A percentile compares a stretch with the other conserved stretches of the same genome.
phyloP scores from a whole-genome alignment of 2,329 filamentous ascomycete genomes.

The Lasiodiplodia sp. region DNA sequence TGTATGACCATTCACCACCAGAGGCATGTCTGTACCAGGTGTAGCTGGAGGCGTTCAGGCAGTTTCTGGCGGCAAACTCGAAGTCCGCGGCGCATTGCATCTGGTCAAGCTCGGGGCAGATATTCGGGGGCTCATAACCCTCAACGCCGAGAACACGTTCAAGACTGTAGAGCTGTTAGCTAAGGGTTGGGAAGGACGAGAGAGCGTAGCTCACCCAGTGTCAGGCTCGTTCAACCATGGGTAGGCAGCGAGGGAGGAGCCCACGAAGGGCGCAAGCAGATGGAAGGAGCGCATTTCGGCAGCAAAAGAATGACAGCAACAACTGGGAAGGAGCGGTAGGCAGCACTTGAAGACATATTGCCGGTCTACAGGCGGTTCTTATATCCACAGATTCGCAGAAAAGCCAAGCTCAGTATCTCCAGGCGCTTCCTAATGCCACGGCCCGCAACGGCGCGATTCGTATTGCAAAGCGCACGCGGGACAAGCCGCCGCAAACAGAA shows the following conservation, averaged over 20 bases:
- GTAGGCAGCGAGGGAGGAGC: conserved; percentile 41
- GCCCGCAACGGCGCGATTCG: neutral
- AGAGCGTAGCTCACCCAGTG: conserved; percentile 35
- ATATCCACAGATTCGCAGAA: neutral
- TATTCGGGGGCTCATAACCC: conserved; percentile 35
- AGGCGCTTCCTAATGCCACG: neutral
- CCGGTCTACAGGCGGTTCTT: conserved; percentile 4
- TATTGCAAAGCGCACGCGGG: conserved; percentile 10
- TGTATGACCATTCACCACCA: conserved; percentile 62
- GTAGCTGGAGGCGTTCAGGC: conserved; percentile 57
- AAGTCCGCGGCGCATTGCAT: conserved; percentile 63
- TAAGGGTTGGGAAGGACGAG: neutral
- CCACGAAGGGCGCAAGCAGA: conserved; percentile 2
- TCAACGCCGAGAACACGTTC: conserved; percentile 33
- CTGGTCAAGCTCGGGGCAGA: conserved; percentile 53
- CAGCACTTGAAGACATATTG: neutral
- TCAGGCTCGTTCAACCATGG: conserved; percentile 46
- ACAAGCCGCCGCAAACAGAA: neutral
- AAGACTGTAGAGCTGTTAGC: neutral
- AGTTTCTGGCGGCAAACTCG: conserved; percentile 59
- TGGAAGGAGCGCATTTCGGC: conserved; percentile 6
- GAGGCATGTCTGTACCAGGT: conserved; percentile 66
- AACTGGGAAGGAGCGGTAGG: neutral
- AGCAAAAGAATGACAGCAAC: conserved; percentile 10
- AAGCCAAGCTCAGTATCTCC: neutral